These are phyloP conservation scores for Botrytis squamosa DNA, from an alignment of 2,329 filamentous ascomycete species.

Conservation along the genomic window DNA sequence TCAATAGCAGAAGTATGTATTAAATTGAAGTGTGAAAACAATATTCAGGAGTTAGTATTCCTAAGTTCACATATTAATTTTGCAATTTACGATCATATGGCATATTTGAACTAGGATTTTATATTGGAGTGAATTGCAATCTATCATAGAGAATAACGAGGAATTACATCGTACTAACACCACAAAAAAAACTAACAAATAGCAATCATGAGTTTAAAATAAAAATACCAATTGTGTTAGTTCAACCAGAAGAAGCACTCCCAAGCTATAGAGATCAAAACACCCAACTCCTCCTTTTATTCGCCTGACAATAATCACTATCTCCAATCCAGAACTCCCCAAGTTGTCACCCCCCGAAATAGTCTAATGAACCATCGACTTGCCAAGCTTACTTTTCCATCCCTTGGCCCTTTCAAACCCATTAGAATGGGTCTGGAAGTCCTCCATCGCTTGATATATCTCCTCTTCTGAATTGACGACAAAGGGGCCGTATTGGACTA, in stretches of 20 bases:
- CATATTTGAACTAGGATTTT: not conserved
- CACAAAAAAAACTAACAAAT: not conserved
- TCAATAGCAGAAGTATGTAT: not conserved
- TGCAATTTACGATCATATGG: not conserved
- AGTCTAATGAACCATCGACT: constrained; percentile 42
- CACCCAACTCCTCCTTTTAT: not conserved
- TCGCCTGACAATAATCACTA: not conserved
- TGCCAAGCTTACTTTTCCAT: constrained; percentile 86
- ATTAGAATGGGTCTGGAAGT: constrained; percentile 71
- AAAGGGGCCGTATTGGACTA: constrained; percentile 84
- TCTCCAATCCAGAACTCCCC: no score
- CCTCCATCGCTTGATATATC: constrained; percentile 72
- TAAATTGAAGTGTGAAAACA: not conserved
- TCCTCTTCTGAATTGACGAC: constrained; percentile 72
- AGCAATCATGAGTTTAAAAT: not conserved
- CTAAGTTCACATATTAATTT: not conserved
- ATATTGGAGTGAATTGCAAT: not conserved
- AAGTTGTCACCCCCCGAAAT: not conserved
- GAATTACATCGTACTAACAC: not conserved
- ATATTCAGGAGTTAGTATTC: not conserved
- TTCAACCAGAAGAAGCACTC: not conserved
- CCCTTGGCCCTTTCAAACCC: constrained; percentile 76
- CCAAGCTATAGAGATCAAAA: not conserved
- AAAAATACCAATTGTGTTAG: not conserved
- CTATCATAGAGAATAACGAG: not conserved